Evolutionary conservation across 2,329 filamentous ascomycete species (phyloP).

Genomic region (Zasmidium angulare): DNA sequence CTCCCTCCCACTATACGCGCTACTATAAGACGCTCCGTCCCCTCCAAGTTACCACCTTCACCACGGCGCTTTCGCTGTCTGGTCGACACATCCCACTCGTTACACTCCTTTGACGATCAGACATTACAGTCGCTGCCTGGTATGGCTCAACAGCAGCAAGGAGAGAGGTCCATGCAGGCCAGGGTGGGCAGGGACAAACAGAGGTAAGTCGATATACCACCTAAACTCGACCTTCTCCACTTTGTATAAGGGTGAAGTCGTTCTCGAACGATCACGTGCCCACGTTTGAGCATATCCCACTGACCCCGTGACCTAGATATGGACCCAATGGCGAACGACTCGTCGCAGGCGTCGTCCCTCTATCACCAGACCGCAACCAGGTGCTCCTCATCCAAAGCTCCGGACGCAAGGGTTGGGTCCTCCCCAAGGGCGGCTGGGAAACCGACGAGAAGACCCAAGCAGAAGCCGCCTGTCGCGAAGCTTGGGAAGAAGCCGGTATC

Average conservation of each 20-base stretch:
- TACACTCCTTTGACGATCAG: constrained; percentile 20
- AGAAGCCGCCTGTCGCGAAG: constrained; percentile 81
- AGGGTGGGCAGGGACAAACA: constrained; percentile 76
- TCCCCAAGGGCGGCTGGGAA: constrained; percentile 98
- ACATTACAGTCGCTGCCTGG: constrained; percentile 17
- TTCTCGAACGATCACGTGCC: constrained; percentile 2
- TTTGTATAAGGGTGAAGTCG: background rate
- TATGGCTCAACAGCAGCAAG: constrained; percentile 46
- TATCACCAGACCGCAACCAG: constrained; percentile 80
- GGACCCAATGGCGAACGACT: constrained; percentile 88
- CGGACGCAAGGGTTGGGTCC: constrained; percentile 87
- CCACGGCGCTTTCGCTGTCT: background rate
- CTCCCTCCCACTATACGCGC: background rate
- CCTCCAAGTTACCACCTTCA: background rate
- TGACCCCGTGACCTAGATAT: constrained; percentile 62
- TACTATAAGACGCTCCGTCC: constrained; percentile 8
- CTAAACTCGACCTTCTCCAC: background rate
- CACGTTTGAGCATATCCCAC: constrained; percentile 20
- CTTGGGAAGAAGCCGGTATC: constrained; percentile 97
- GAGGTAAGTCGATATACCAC: constrained; percentile 42
- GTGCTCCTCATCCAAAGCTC: constrained; percentile 94
- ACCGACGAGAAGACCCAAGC: constrained; percentile 84
- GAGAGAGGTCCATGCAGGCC: constrained; percentile 59
- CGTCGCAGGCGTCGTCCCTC: constrained; percentile 89
- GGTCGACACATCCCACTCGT: constrained; percentile 17